Percentiles rank a stretch among this genome's conserved stretches.
These are phyloP conservation scores for Lentithecium fluviatile DNA, from an alignment of 495 filamentous ascomycete genomes.

Conservation along the genomic window DNA sequence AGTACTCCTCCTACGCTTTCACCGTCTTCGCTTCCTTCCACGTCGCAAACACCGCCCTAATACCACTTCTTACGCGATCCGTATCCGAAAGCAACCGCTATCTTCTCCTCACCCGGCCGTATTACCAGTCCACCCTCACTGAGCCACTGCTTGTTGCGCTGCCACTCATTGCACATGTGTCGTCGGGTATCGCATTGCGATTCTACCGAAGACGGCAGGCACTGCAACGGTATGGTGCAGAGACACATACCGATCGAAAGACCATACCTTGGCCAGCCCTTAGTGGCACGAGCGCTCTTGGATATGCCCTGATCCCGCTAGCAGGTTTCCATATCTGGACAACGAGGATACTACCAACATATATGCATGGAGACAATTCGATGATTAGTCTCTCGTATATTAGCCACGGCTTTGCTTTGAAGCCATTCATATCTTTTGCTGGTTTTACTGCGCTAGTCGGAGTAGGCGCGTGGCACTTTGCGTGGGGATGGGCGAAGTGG, in stretches of 20 bases:
- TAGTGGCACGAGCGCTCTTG: slow-evolving; percentile 63
- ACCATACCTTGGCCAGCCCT: slow-evolving; percentile 64
- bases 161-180: slow-evolving; percentile 56
- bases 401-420: slow-evolving; percentile 77
- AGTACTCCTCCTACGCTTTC: slow-evolving; percentile 85
- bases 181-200: slow-evolving; percentile 71
- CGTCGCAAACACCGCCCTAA: slow-evolving; percentile 64
- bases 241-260: slow-evolving; percentile 46
- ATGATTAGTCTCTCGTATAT: slow-evolving; percentile 79
- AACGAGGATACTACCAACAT: slow-evolving; percentile 67
- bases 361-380: slow-evolving; percentile 77
- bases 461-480: slow-evolving; percentile 72
- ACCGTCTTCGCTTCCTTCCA: slow-evolving; percentile 74
- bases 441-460: slow-evolving; percentile 68
- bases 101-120: slow-evolving; percentile 61
- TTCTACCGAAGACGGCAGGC: slow-evolving; percentile 67
- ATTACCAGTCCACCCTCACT: slow-evolving; percentile 78
- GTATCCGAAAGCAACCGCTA: slow-evolving; percentile 55
- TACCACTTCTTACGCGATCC: slow-evolving; percentile 59
- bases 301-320: slow-evolving; percentile 63
- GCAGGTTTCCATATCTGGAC: slow-evolving; percentile 68
- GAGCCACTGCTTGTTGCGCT: slow-evolving; percentile 63
- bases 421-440: slow-evolving; percentile 60
- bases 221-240: slow-evolving; percentile 67
- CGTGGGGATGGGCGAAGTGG: slow-evolving; percentile 81